phyloP scores from a whole-genome alignment of 176 grass and related monocot species.

The Pharus latifolius region DNA sequence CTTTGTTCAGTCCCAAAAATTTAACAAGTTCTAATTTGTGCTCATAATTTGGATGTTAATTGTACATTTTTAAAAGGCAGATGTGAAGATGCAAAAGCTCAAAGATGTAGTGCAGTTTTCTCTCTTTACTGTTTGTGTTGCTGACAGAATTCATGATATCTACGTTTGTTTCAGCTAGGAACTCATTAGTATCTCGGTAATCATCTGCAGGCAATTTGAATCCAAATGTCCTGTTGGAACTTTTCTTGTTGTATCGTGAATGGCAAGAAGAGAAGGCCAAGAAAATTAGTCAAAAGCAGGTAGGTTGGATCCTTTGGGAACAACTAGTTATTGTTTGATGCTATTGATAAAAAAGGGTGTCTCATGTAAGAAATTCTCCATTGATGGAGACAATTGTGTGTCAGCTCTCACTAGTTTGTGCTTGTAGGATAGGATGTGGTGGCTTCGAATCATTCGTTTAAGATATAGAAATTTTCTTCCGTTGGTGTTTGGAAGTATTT shows the following conservation, averaged over 20 bases:
- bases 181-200: constrained; percentile 1
- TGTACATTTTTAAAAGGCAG: too few relatives aligned
- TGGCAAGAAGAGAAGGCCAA: constrained; percentile 85
- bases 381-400: background rate
- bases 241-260: constrained; percentile 72
- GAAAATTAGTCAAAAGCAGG: constrained; percentile 68
- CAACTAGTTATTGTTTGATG: background rate
- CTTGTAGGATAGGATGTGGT: background rate
- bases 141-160: too few relatives aligned
- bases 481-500: too few relatives aligned
- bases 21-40: too few relatives aligned
- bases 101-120: too few relatives aligned
- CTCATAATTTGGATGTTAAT: too few relatives aligned
- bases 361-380: background rate
- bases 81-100: too few relatives aligned
- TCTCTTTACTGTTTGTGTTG: too few relatives aligned
- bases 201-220: constrained; percentile 46
- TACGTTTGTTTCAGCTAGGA: background rate
- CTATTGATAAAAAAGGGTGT: background rate
- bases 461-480: background rate
- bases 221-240: constrained; percentile 65
- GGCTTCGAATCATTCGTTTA: background rate
- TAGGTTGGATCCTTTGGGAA: constrained; percentile 1
- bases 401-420: background rate
- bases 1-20: too few relatives aligned